Base-by-base conservation (phyloP, 164 flowering plant species). In the Vitis riparia region DNA sequence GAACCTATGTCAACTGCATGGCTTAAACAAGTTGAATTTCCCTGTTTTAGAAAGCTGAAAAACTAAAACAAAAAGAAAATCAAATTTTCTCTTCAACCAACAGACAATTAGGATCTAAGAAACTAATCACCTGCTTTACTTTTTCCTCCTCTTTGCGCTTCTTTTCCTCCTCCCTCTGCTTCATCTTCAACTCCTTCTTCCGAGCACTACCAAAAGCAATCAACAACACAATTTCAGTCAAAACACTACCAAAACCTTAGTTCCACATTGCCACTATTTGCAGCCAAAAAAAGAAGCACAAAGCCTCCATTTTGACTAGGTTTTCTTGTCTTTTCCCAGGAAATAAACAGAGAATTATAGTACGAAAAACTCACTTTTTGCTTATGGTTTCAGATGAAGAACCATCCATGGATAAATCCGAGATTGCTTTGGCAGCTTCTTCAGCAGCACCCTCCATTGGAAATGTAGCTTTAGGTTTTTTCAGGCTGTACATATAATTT, bases 121-220 rank as follows among this genome's bases (percentile, higher is more conserved):
- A 30, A 7, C 50, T 2, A 11, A 37, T 11, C 15, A 82, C 78
- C 79, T 71, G 68, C 19, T 53, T 68, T 67, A 73, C 71, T 58
- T 79, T 82, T 29, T 87, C 89, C 59, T 91, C 93, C 69, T 86
- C 85, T 69, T 86, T 87, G 49, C 72, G 78, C 11, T 81, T 72
- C 57, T 81, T 76, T 63, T 89, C 93, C 72, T 88, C 92, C 61
- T 91, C 93, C 67, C 75, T 85, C 81, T 88, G 84, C 77, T 83
- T 85, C 50, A 69, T 68, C 80, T 86, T 91, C 59, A 75, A 61
- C 50, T 81, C 87, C 75, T 68, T 85, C 79, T 91, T 89, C 16
- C 57, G 80, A 3, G 91, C 90, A 79, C 91, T 89, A 75, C 29
- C 3, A 32, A 27, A 55, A 9, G 15, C 19, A 51, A 68, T 9